A percentile compares a stretch with the other conserved stretches of the same genome.
Evolutionary conservation across 768 basidiomycete genomes (phyloP).

Genomic region (Boletellus ananiceps): DNA sequence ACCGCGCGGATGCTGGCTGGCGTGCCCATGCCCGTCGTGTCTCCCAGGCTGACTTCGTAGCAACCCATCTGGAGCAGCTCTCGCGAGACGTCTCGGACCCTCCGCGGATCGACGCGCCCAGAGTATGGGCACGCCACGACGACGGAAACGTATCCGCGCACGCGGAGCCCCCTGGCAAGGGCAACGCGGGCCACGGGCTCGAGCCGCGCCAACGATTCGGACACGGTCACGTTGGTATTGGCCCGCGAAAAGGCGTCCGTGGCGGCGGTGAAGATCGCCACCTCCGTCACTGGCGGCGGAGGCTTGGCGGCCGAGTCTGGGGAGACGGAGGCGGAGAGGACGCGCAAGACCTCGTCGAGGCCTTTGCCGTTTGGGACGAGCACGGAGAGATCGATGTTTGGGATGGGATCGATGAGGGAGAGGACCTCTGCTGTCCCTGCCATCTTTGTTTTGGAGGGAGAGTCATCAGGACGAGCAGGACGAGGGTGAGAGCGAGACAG

Average conservation of each 20-base stretch:
- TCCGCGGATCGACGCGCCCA: conserved; percentile 62
- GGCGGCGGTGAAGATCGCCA: conserved; percentile 86
- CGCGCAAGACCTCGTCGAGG: conserved; percentile 57
- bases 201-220: conserved; percentile 64
- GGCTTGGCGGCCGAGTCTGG: conserved; percentile 27
- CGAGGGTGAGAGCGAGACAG: conserved; percentile 4
- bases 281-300: conserved; percentile 67
- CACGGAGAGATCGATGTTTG: conserved; percentile 67
- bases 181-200: conserved; percentile 61
- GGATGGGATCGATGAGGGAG: conserved; percentile 46
- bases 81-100: conserved; percentile 65
- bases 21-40: conserved; percentile 86
- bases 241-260: conserved; percentile 83
- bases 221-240: conserved; percentile 75
- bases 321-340: conserved; percentile 39
- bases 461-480: background rate
- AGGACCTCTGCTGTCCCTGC: conserved; percentile 79
- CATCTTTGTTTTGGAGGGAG: conserved; percentile 45
- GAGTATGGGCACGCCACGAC: conserved; percentile 83
- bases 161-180: conserved; percentile 54
- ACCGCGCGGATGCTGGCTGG: conserved; percentile 64
- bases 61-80: conserved; percentile 85
- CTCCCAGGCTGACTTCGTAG: conserved; percentile 88
- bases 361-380: conserved; percentile 80
- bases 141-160: conserved; percentile 84